These are phyloP conservation scores for Penicillium sp. DNA, from an alignment of 2,329 filamentous ascomycete species.

Conservation along the genomic window DNA sequence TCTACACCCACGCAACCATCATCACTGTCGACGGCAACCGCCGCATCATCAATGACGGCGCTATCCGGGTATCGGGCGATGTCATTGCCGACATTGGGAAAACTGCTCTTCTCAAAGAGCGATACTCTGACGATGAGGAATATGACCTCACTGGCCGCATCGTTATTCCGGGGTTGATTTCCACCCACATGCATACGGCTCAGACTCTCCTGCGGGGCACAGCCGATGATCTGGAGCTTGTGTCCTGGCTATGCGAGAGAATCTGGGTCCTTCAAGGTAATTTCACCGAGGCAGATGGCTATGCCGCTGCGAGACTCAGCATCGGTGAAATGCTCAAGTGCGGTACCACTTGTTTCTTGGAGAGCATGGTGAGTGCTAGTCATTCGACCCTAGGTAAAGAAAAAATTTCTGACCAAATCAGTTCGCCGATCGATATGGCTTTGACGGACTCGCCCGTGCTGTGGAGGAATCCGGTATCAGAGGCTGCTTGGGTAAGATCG, in stretches of 20 bases:
- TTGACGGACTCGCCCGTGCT: constrained; percentile 45
- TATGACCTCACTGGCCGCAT: constrained; percentile 43
- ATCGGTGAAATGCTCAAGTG: constrained; percentile 54
- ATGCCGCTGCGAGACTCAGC: constrained; percentile 49
- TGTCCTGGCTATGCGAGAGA: constrained; percentile 53
- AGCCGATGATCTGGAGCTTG: constrained; percentile 52
- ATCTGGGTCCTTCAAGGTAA: constrained; percentile 52
- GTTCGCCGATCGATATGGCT: constrained; percentile 50
- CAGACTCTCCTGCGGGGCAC: constrained; percentile 50
- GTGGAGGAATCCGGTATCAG: constrained; percentile 48
- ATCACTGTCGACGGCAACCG: constrained; percentile 51
- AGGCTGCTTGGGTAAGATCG: constrained; percentile 47
- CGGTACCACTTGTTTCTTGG: constrained; percentile 54
- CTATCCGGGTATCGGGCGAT: constrained; percentile 42
- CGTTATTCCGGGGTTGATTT: constrained; percentile 52
- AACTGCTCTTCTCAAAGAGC: constrained; percentile 30
- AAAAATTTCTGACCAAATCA: constrained; percentile 12
- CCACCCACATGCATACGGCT: constrained; percentile 53
- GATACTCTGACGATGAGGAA: constrained; percentile 32
- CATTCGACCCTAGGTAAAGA: neutral
- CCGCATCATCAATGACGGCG: constrained; percentile 50
- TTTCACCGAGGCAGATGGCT: constrained; percentile 50
- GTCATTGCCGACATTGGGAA: constrained; percentile 49
- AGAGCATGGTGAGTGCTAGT: constrained; percentile 47
- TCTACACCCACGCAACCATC: constrained; percentile 54